Percentiles rank a stretch among this genome's conserved stretches.
These are phyloP conservation scores for Leishmania guyanensis DNA, from an alignment of 208 protist species.

Conservation along the genomic window DNA sequence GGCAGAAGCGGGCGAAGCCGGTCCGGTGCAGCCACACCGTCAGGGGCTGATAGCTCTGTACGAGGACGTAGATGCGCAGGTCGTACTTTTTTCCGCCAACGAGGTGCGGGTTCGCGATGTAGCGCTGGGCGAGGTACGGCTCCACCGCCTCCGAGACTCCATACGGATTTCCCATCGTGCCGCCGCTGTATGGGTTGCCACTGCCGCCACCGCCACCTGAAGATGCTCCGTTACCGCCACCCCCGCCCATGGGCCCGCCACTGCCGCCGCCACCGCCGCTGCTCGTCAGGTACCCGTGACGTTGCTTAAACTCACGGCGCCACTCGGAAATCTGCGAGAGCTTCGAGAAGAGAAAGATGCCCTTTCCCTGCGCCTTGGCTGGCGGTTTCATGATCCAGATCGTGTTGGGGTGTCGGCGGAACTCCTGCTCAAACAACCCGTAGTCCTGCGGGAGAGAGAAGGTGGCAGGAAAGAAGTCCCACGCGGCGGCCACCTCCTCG, in stretches of 20 bases:
- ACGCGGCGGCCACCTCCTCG: slow-evolving; percentile 81
- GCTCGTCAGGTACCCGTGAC: slow-evolving; percentile 42
- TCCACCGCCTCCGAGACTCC: slow-evolving; percentile 62
- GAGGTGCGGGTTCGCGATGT: slow-evolving; percentile 92
- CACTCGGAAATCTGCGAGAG: slow-evolving; percentile 95
- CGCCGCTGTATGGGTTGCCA: slow-evolving; percentile 2
- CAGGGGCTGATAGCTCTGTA: slow-evolving; percentile 88
- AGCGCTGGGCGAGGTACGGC: slow-evolving; percentile 88
- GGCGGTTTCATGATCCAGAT: slow-evolving; percentile 98
- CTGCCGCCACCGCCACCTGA: not conserved
- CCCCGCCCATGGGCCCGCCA: not conserved
- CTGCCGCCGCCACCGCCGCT: slow-evolving; percentile 7
- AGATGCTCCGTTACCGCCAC: not conserved
- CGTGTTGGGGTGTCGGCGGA: slow-evolving; percentile 85
- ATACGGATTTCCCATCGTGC: slow-evolving; percentile 23
- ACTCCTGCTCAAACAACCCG: slow-evolving; percentile 94
- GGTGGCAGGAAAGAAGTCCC: slow-evolving; percentile 95
- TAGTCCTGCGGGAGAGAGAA: slow-evolving; percentile 96
- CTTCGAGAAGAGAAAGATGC: slow-evolving; percentile 97
- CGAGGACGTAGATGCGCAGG: slow-evolving; percentile 92
- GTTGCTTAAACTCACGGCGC: slow-evolving; percentile 86
- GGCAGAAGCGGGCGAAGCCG: slow-evolving; percentile 92
- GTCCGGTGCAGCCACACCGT: slow-evolving; percentile 91
- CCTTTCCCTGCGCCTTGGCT: slow-evolving; percentile 95
- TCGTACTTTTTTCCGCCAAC: slow-evolving; percentile 95